Percentiles rank a stretch among this genome's conserved stretches.
phyloP scores from a whole-genome alignment of 805 yeast species.

The Cyberlindnera misumaiensis region DNA sequence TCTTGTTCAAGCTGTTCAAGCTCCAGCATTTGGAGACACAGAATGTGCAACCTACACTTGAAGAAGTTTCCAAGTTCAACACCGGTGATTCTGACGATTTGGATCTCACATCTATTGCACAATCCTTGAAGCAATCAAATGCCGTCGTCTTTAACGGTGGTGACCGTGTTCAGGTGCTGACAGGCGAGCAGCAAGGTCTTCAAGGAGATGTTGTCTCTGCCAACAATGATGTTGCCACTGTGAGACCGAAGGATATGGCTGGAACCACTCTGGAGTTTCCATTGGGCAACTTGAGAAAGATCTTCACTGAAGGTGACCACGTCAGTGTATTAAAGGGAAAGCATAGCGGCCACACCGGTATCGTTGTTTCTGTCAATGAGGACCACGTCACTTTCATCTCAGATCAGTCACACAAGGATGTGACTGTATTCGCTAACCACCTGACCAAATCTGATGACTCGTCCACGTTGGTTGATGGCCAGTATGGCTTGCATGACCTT shows the following conservation, averaged over 20 bases:
- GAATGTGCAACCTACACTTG: slow-evolving; percentile 78
- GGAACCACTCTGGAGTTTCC: slow-evolving; percentile 72
- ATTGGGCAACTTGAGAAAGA: slow-evolving; percentile 71
- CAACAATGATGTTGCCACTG: slow-evolving; percentile 53
- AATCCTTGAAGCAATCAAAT: slow-evolving; percentile 64
- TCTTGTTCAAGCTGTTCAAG: slow-evolving; percentile 77
- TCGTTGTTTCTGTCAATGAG: slow-evolving; percentile 74
- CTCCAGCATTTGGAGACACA: slow-evolving; percentile 76
- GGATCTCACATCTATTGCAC: slow-evolving; percentile 81
- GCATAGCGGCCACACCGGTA: slow-evolving; percentile 89
- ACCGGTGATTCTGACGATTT: slow-evolving; percentile 71
- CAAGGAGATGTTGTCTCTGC: slow-evolving; percentile 72
- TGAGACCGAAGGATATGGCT: slow-evolving; percentile 37
- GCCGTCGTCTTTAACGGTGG: slow-evolving; percentile 78
- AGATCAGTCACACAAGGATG: slow-evolving; percentile 82
- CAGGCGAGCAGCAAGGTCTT: slow-evolving; percentile 91
- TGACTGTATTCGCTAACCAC: slow-evolving; percentile 89
- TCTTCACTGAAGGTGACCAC: slow-evolving; percentile 88
- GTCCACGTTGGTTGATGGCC: slow-evolving; percentile 64
- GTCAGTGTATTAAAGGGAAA: slow-evolving; percentile 89
- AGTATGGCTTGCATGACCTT: slow-evolving; percentile 81
- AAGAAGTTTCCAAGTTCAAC: slow-evolving; percentile 79
- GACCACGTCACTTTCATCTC: slow-evolving; percentile 87
- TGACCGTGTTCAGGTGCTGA: slow-evolving; percentile 84
- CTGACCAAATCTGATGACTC: slow-evolving; percentile 89